Conservation (phyloP, 2,329 filamentous ascomycete genomes). For the Ambrosiella cleistominuta region DNA sequence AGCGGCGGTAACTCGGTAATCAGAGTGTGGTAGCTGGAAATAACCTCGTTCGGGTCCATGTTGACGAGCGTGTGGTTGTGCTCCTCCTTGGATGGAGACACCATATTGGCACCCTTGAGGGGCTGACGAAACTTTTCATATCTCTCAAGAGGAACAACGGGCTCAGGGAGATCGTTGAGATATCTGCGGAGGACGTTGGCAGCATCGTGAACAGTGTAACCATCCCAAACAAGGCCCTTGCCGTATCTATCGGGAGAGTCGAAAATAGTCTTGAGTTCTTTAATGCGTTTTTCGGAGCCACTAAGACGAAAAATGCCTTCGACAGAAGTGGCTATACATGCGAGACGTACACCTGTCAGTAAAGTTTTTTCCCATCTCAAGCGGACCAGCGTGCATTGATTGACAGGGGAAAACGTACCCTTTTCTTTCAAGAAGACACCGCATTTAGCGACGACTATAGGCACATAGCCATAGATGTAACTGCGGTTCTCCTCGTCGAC, state of each 20-base stretch:
- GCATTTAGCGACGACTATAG: constrained; percentile 95
- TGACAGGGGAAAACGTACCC: constrained; percentile 36
- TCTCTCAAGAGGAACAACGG: constrained; percentile 84
- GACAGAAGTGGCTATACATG: constrained; percentile 59
- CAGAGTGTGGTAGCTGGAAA: constrained; percentile 66
- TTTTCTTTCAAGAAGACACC: constrained; percentile 96
- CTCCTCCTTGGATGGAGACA: constrained; percentile 53
- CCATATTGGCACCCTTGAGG: constrained; percentile 51
- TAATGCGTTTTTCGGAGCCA: constrained; percentile 94
- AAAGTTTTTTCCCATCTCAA: no score
- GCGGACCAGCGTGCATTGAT: neutral
- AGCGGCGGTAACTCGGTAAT: constrained; percentile 87
- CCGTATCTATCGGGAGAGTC: constrained; percentile 91
- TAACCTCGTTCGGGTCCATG: constrained; percentile 48
- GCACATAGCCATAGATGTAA: constrained; percentile 97
- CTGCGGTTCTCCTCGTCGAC: constrained; percentile 83
- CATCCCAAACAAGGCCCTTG: constrained; percentile 91
- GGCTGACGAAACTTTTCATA: constrained; percentile 85
- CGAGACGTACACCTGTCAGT: no score
- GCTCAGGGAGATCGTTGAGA: constrained; percentile 88
- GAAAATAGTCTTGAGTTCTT: constrained; percentile 81
- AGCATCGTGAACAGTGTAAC: constrained; percentile 95
- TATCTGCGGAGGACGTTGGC: constrained; percentile 92
- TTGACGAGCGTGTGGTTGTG: constrained; percentile 52
- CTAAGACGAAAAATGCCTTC: constrained; percentile 94